phyloP scores from a whole-genome alignment of 805 yeast genomes.

The Zygosaccharomyces rouxii region DNA sequence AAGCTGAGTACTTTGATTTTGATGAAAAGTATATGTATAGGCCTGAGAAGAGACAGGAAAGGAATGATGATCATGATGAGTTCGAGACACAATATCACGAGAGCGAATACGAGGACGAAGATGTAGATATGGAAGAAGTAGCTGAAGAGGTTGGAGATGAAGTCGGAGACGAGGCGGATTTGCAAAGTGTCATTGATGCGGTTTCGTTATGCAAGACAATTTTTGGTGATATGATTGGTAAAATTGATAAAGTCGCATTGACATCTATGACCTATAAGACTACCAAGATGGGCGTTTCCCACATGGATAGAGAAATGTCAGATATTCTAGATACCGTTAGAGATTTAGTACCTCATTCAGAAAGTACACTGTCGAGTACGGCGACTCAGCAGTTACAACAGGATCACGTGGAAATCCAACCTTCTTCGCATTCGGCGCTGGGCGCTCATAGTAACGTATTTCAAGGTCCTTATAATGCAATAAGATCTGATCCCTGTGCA shows the following conservation, averaged over 20 bases:
- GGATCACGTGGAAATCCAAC: background rate
- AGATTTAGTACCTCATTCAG: conserved; percentile 2
- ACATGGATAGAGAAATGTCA: conserved; percentile 7
- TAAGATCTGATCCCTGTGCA: conserved; percentile 22
- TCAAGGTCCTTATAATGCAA: background rate
- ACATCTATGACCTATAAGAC: conserved; percentile 5
- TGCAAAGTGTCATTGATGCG: conserved; percentile 11
- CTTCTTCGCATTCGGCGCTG: background rate
- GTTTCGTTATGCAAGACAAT: conserved; percentile 17
- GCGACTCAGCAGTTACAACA: background rate
- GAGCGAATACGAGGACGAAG: conserved; percentile 1
- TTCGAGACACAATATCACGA: background rate
- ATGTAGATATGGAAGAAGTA: conserved; percentile 2
- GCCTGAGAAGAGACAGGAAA: conserved; percentile 5
- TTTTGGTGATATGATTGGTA: conserved; percentile 16
- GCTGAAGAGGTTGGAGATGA: conserved; percentile 1
- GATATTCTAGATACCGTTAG: conserved; percentile 2
- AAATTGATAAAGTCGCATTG: conserved; percentile 15
- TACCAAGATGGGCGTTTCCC: conserved; percentile 3
- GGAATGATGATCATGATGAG: background rate
- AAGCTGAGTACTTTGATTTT: conserved; percentile 29
- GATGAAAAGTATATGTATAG: conserved; percentile 16
- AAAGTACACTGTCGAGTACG: background rate
- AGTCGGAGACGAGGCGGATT: conserved; percentile 4
- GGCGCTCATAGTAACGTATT: background rate